Evolutionary conservation across 73 alveolate species (phyloP), one percentile per base, ranked within the genome.

Genomic region (Paramecium sonneborni): DNA sequence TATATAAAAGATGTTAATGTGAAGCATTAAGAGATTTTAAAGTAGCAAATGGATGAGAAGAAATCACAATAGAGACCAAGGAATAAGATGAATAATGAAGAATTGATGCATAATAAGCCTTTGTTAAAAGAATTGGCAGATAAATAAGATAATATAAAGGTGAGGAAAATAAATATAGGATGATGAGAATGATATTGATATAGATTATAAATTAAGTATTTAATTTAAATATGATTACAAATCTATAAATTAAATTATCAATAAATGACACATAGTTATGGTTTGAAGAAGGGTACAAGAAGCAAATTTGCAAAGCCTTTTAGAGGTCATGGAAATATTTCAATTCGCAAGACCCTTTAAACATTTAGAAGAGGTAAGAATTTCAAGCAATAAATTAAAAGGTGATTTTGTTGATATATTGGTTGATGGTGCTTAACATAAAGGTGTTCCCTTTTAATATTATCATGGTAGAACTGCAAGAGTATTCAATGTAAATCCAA

Each of bases 381-480:
- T 91, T 46, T 93, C 70, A 57, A 62, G 98, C 11, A 79, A 41
- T 79, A 18, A 24, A 14, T 6, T 43, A n/a, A 23, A 76, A 86
- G 99, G 99, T 37, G 98, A 96, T 95, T 97, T 92, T 72, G 99
- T 97, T 55, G 99, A 97, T 94, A 96, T 97, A 79, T 94, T 94
- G 69, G 98, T 92, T 34, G 98, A 97, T 92, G 98, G 99, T 23
- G 95, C 98, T 69, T 93, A 96, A 93, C 98, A 96, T 85, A 97
- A 97, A 92, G 99, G 99, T 21, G 93, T 97, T 98, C 99, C 99
- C 35, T 96, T 95, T 91, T 74, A 91, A 62, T 93, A 92, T 89
- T 96, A 97, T 93, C 99, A 97, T 85, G 99, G 99, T 48, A 84
- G 98, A 86, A 97, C 99, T 48, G 99, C 99, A 52, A 92, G 92